Evolutionary conservation across 306 rosid species (phyloP).

Genomic region (Arachis stenosperma): DNA sequence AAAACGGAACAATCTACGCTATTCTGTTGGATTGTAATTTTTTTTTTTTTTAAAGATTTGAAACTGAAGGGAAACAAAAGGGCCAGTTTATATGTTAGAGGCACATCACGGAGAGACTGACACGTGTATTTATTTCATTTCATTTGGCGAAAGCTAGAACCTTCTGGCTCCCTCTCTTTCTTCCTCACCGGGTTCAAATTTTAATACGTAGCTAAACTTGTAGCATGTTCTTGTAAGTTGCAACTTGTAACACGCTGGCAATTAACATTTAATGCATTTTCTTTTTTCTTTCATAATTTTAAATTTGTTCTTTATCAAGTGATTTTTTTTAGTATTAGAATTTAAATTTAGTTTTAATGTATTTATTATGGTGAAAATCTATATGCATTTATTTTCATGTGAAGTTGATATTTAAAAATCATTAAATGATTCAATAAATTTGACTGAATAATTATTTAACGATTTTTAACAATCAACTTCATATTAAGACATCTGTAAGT

Average conservation of each 20-base stretch:
- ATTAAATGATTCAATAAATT: too few species aligned
- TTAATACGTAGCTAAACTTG: not conserved
- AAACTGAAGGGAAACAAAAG: not conserved
- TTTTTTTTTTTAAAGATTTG: not conserved
- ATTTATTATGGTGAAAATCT: too few species aligned
- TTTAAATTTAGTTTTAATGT: too few species aligned
- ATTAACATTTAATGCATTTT: not conserved
- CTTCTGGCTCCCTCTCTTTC: constrained; percentile 27
- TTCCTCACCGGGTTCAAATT: not conserved
- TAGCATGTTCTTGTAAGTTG: not conserved
- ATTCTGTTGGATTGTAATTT: not conserved
- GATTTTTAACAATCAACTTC: too few species aligned
- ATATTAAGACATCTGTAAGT: too few species aligned
- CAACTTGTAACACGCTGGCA: not conserved
- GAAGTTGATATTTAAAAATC: too few species aligned
- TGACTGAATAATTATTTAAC: too few species aligned
- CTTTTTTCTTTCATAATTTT: not conserved
- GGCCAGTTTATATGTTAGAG: constrained; percentile 9
- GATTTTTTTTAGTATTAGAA: not conserved
- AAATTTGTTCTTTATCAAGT: not conserved
- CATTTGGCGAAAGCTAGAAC: constrained; percentile 31
- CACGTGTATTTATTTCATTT: constrained; percentile 39
- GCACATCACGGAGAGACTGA: not conserved
- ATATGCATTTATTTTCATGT: too few species aligned
- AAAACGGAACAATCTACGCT: not conserved